Evolutionary conservation across 768 basidiomycete species (phyloP).

Genomic region (Naganishia antarctica): DNA sequence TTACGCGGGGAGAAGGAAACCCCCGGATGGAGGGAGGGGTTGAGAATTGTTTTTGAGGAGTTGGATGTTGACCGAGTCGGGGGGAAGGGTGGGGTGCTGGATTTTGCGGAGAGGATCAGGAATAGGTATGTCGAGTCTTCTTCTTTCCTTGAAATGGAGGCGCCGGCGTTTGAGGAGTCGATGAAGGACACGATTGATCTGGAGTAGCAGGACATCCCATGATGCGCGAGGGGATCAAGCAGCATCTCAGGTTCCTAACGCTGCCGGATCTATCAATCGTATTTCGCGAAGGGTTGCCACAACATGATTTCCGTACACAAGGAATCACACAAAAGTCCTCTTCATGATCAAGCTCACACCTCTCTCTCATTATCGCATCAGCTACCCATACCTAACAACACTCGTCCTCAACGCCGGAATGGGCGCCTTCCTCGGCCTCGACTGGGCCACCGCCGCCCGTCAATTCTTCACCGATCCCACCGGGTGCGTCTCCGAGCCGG

Average conservation of each 20-base stretch:
- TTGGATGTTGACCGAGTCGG: conserved; percentile 41
- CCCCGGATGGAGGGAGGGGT: conserved; percentile 40
- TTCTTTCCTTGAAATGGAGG: no score
- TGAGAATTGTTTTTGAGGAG: conserved; percentile 44
- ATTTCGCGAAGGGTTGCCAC: no score
- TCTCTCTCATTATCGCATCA: conserved; percentile 26
- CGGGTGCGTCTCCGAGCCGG: conserved; percentile 37
- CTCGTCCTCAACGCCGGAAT: conserved; percentile 49
- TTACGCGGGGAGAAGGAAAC: conserved; percentile 31
- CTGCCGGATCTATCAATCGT: no score
- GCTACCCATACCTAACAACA: conserved; percentile 47
- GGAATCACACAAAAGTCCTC: no score
- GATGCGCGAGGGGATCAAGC: no score
- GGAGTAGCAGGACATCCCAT: no score
- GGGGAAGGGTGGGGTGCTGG: conserved; percentile 39
- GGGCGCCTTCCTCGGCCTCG: conserved; percentile 37
- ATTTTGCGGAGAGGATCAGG: conserved; percentile 40
- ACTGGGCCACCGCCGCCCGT: conserved; percentile 34
- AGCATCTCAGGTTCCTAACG: no score
- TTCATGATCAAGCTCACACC: no score
- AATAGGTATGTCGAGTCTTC: conserved; percentile 35
- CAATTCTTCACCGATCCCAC: conserved; percentile 38
- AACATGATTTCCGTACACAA: no score
- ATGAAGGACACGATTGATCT: no score
- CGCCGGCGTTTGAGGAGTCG: no score